A percentile compares a stretch with the other conserved stretches of the same genome.
phyloP scores from a whole-genome alignment of 768 basidiomycete species.

The Podaxis sp. region DNA sequence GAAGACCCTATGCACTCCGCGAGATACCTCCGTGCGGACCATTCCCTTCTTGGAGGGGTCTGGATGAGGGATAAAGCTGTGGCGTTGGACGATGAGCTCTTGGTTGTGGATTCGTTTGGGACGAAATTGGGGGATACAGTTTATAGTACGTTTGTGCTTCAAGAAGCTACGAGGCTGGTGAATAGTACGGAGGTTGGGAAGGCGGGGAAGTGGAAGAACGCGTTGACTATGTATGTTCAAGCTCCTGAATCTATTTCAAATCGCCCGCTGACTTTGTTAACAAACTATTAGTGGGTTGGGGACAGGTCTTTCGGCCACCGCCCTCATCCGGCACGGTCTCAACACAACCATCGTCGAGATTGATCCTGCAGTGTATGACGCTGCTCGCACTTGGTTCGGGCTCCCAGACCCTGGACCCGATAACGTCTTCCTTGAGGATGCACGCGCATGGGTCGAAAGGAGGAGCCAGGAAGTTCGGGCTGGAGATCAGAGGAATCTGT shows the following conservation, averaged over 20 bases:
- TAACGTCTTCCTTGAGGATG: constrained; percentile 76
- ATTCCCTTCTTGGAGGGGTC: constrained; percentile 70
- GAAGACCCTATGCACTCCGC: constrained; percentile 45
- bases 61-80: constrained; percentile 66
- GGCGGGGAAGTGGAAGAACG: constrained; percentile 45
- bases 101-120: constrained; percentile 51
- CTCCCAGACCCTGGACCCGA: constrained; percentile 62
- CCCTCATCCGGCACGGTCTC: constrained; percentile 69
- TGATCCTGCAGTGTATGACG: constrained; percentile 86
- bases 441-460: constrained; percentile 63
- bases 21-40: constrained; percentile 62
- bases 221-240: constrained; percentile 65
- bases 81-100: constrained; percentile 39
- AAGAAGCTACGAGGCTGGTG: constrained; percentile 80
- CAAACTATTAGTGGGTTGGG: constrained; percentile 73
- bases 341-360: constrained; percentile 88
- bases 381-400: constrained; percentile 77
- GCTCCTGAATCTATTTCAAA: neutral
- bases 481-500: constrained; percentile 36
- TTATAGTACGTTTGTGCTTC: constrained; percentile 81
- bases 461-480: constrained; percentile 30
- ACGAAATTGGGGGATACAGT: constrained; percentile 72
- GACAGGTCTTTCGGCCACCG: constrained; percentile 75
- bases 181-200: constrained; percentile 45
- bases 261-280: constrained; percentile 9